These are phyloP conservation scores for Aspergillus sp. DNA, from an alignment of 2,329 filamentous ascomycete genomes.

Conservation along the genomic window DNA sequence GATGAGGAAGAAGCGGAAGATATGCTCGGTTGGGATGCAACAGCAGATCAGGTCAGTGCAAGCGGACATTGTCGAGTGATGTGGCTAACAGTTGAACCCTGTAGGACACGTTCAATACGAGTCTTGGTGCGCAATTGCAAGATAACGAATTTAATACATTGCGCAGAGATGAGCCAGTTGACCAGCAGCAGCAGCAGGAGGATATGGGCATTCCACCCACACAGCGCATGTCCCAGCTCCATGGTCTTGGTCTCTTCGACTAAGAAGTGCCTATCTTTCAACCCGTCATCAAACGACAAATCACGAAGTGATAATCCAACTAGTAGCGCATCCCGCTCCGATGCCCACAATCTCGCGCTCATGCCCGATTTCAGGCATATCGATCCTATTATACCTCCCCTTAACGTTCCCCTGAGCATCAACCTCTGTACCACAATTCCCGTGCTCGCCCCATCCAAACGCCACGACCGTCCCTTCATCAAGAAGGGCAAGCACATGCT, in stretches of 20 bases:
- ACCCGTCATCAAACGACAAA: neutral
- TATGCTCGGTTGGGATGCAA: conserved; percentile 56
- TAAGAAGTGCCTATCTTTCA: conserved; percentile 14
- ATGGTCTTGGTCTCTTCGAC: conserved; percentile 38
- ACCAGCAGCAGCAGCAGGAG: conserved; percentile 10
- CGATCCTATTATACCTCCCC: conserved; percentile 61
- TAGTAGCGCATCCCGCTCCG: conserved; percentile 85
- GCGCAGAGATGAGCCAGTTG: conserved; percentile 7
- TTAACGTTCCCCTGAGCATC: conserved; percentile 61
- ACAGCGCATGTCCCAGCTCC: conserved; percentile 42
- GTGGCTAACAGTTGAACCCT: conserved; percentile 2
- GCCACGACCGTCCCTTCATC: conserved; percentile 61
- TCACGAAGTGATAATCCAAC: conserved; percentile 56
- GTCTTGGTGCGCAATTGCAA: conserved; percentile 22
- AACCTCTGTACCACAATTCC: conserved; percentile 73
- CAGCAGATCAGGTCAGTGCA: conserved; percentile 41
- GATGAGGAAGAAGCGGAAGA: conserved; percentile 52
- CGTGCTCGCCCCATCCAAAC: conserved; percentile 98
- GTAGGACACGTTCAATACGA: conserved; percentile 26
- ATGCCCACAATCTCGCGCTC: conserved; percentile 52
- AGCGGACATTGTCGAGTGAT: neutral
- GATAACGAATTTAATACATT: conserved; percentile 26
- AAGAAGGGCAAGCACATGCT: conserved; percentile 74
- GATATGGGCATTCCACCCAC: conserved; percentile 41
- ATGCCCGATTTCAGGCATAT: conserved; percentile 54